A percentile compares a stretch with the other conserved stretches of the same genome.
These are phyloP conservation scores for Globisporangium recalcitrans DNA, from an alignment of 352 stramenopile genomes.

Conservation along the genomic window DNA sequence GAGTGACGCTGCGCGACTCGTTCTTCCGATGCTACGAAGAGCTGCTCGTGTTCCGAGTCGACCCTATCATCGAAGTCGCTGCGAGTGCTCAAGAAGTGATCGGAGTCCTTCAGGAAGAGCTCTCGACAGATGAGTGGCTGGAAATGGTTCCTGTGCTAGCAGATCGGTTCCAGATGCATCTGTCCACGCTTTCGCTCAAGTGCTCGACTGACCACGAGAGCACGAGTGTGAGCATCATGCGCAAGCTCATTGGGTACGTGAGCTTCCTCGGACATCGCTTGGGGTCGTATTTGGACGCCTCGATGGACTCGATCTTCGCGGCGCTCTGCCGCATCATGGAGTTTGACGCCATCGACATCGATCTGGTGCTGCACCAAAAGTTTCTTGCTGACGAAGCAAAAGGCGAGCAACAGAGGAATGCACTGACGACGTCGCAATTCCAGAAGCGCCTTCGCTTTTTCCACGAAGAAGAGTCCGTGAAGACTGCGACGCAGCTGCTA, in stretches of 20 bases:
- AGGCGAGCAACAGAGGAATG: background rate
- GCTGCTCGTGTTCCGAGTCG: constrained; percentile 57
- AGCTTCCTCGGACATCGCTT: constrained; percentile 38
- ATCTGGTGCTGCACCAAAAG: constrained; percentile 61
- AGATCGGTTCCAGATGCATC: constrained; percentile 63
- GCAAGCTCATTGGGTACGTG: constrained; percentile 68
- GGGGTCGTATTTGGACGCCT: constrained; percentile 42
- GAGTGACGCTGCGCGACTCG: constrained; percentile 34
- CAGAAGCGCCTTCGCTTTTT: constrained; percentile 74
- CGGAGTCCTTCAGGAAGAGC: constrained; percentile 11
- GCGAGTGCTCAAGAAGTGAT: constrained; percentile 17
- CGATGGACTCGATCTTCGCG: constrained; percentile 42
- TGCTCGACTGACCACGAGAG: constrained; percentile 56
- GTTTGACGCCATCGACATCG: constrained; percentile 68
- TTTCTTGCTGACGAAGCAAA: constrained; percentile 11
- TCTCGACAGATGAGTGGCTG: constrained; percentile 53
- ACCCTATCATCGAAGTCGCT: constrained; percentile 38
- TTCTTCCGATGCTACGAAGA: constrained; percentile 82
- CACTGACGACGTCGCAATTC: constrained; percentile 61
- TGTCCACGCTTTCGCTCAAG: constrained; percentile 63
- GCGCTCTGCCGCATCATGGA: constrained; percentile 43
- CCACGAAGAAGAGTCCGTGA: constrained; percentile 60
- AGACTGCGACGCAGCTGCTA: constrained; percentile 40
- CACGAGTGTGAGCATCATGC: constrained; percentile 48
- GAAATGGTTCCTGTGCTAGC: constrained; percentile 51